Conservation (phyloP, 306 rosid genomes). For the Biancaea sappan region DNA sequence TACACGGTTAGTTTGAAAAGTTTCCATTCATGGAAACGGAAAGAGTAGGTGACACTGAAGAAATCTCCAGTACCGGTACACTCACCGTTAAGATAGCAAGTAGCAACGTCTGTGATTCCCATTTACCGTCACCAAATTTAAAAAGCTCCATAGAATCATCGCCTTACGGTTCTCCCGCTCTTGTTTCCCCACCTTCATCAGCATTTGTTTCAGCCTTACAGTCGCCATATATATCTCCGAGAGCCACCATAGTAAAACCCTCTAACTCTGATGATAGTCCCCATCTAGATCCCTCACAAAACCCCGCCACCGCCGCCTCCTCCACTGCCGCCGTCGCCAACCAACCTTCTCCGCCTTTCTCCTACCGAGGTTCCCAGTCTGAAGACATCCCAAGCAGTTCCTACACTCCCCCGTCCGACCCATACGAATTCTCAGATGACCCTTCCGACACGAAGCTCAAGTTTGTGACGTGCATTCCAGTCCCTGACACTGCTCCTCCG, state of each 20-base stretch:
- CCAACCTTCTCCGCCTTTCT: slow-evolving; percentile 40
- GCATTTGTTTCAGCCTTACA: slow-evolving; percentile 95
- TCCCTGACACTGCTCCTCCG: slow-evolving; percentile 54
- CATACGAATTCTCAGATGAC: slow-evolving; percentile 70
- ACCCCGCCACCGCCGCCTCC: slow-evolving; percentile 7
- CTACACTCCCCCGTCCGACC: slow-evolving; percentile 91
- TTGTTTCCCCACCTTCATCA: slow-evolving; percentile 87
- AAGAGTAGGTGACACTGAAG: slow-evolving; percentile 28
- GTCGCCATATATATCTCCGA: slow-evolving; percentile 89
- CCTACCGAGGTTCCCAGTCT: slow-evolving; percentile 38
- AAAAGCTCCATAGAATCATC: slow-evolving; percentile 57
- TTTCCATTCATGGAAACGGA: slow-evolving; percentile 46
- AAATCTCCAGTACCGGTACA: slow-evolving; percentile 36
- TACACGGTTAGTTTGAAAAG: slow-evolving; percentile 28
- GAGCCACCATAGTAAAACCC: slow-evolving; percentile 50
- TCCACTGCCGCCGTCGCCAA: too few relatives aligned
- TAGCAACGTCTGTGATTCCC: slow-evolving; percentile 33
- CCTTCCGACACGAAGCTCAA: slow-evolving; percentile 54
- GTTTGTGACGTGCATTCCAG: slow-evolving; percentile 50
- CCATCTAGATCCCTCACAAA: not conserved
- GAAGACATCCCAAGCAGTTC: slow-evolving; percentile 88
- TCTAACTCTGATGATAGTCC: not conserved
- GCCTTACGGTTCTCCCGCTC: slow-evolving; percentile 69
- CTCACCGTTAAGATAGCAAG: slow-evolving; percentile 62
- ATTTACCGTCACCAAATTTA: slow-evolving; percentile 52